Evolutionary conservation across 2,329 filamentous ascomycete species (phyloP), one percentile per base, ranked within the genome.

Genomic region (Tolypocladium endophyticum): DNA sequence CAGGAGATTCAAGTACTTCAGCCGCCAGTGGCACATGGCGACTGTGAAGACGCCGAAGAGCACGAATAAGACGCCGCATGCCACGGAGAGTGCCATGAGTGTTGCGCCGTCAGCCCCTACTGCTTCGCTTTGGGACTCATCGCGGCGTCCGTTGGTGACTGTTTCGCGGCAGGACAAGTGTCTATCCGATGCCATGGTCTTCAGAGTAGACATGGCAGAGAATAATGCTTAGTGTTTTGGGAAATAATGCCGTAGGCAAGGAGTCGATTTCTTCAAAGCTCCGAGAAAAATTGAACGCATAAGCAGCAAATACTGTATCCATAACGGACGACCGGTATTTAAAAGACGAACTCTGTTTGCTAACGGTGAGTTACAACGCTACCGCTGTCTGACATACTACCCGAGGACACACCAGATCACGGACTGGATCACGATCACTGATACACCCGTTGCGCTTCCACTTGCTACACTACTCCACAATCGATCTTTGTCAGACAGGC

Each of bases 31-130:
- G 41, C 57, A 57, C 36, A 53, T 57, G 45, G 25, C 39, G n/a
- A 50, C 55, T 14, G 57, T 47, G 25, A 61, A 57, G 25, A 50
- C 54, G 20, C 30, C 39, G 1, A 55, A 28, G 33, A 55, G 53
- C 3, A 61, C 45, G n/a, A 61, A 59, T 4, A 61, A 39, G 12
- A 58, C 57, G 18, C 60, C 60, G 20, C 57, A 59, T 8, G 57
- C 35, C 23, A 59, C 33, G 18, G 57, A 38, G 4, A 61, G 47
- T 11, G 43, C 60, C 12, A 59, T 47, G 38, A 59, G 23, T 23
- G 53, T 23, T 9, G 50, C 43, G 35, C 36, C 9, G 30, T 35
- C 28, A 4, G 50, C 30, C 33, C 50, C 50, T 8, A 33, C 3
- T 6, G 30, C 20, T 35, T n/a, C 50, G 11, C 16, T 23, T 14